A percentile compares a stretch with the other conserved stretches of the same genome.
Evolutionary conservation across 805 yeast genomes (phyloP).

Genomic region (Wickerhamomyces strasburgensis): DNA sequence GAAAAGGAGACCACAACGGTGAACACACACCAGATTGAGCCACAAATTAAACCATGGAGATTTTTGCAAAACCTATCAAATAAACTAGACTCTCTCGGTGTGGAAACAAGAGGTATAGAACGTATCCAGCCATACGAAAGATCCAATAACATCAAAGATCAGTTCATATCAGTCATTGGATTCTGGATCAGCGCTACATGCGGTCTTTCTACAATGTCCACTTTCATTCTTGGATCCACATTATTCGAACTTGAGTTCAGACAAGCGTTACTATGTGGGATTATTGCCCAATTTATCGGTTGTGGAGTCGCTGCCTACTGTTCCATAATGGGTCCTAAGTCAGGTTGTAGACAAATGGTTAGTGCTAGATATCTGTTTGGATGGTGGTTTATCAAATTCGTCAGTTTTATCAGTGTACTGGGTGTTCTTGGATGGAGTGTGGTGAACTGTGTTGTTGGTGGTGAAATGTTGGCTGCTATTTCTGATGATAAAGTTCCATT

Average conservation of each 20-base stretch:
- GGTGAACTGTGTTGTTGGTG: conserved; percentile 85
- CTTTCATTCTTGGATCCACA: conserved; percentile 72
- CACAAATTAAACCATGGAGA: conserved; percentile 21
- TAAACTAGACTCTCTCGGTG: conserved; percentile 51
- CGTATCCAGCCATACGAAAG: conserved; percentile 66
- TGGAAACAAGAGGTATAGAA: conserved; percentile 78
- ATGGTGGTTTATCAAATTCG: conserved; percentile 76
- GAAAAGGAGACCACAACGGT: too few species aligned
- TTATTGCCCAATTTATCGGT: conserved; percentile 62
- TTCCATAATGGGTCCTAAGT: conserved; percentile 82
- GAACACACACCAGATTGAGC: conserved; percentile 4
- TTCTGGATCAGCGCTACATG: conserved; percentile 86
- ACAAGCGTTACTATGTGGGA: conserved; percentile 58
- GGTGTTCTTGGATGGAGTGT: conserved; percentile 94
- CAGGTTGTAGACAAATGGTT: conserved; percentile 88
- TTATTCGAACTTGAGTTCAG: conserved; percentile 64
- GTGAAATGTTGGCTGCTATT: conserved; percentile 68
- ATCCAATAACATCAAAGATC: conserved; percentile 32
- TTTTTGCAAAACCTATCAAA: conserved; percentile 31
- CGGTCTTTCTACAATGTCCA: conserved; percentile 84
- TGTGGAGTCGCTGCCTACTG: conserved; percentile 78
- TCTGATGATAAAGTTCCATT: conserved; percentile 64
- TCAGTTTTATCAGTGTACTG: conserved; percentile 63
- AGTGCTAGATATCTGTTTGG: conserved; percentile 78
- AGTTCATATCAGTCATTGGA: conserved; percentile 50